These are phyloP conservation scores for Musa acuminata DNA, from an alignment of 176 grass and related monocot species.

Conservation along the genomic window DNA sequence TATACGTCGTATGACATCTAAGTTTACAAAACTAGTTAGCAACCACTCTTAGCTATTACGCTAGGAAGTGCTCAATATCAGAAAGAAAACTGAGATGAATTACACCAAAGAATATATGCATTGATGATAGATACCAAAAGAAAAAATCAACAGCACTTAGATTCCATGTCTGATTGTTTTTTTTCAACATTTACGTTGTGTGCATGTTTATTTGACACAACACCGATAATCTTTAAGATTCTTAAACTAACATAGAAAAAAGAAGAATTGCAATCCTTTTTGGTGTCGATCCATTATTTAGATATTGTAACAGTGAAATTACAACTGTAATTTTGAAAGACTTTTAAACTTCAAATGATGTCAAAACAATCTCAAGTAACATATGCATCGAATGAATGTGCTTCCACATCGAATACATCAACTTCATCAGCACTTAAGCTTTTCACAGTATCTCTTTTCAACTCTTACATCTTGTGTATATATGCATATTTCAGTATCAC, in stretches of 20 bases:
- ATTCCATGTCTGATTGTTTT: neutral
- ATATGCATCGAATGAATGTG: neutral
- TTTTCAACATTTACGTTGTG: neutral
- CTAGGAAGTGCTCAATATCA: neutral
- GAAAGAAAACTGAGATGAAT: neutral
- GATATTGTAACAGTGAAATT: too few relatives aligned
- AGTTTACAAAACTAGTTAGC: slow-evolving; percentile 29
- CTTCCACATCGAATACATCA: neutral
- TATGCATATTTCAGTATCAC: neutral
- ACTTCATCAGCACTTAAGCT: neutral
- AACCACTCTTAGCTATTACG: neutral
- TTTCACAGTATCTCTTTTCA: neutral
- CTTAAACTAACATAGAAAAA: too few relatives aligned
- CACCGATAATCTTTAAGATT: neutral
- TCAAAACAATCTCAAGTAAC: neutral
- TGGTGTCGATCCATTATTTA: too few relatives aligned
- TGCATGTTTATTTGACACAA: neutral
- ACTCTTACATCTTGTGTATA: neutral
- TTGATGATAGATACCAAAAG: neutral
- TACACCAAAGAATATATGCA: neutral
- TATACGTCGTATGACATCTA: slow-evolving; percentile 87
- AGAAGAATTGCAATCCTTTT: too few relatives aligned
- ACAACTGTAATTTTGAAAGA: too few relatives aligned
- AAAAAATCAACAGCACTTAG: neutral
- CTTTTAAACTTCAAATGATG: too few relatives aligned